Conservation (phyloP, 2,329 filamentous ascomycete genomes). For the Davidsoniella australis region DNA sequence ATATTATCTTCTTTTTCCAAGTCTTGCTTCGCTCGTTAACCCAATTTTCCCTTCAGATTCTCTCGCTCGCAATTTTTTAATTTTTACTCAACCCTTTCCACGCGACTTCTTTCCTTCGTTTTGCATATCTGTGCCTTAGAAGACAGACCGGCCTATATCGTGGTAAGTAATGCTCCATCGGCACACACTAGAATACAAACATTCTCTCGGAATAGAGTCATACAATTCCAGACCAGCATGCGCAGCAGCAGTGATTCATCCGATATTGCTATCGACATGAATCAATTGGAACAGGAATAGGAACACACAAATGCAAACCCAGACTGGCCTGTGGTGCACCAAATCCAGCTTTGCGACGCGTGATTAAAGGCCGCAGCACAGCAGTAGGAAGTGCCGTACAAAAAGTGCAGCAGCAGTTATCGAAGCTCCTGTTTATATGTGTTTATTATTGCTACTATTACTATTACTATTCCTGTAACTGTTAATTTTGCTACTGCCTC, state of each 20-base stretch:
- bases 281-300: not conserved
- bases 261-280: not conserved
- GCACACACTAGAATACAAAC: too few relatives aligned
- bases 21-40: slow-evolving; percentile 12
- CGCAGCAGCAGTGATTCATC: too few relatives aligned
- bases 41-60: slow-evolving; percentile 3
- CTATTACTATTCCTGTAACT: too few relatives aligned
- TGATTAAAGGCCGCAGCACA: not conserved
- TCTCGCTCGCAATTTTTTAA: not conserved
- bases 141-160: not conserved
- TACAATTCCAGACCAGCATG: not conserved
- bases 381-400: not conserved
- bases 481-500: too few relatives aligned
- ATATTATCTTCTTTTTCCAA: slow-evolving; percentile 10
- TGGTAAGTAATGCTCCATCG: slow-evolving; percentile 2
- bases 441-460: too few relatives aligned
- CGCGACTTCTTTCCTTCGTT: not conserved
- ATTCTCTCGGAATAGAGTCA: not conserved
- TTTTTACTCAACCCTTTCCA: not conserved
- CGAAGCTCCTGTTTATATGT: not conserved
- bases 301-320: not conserved
- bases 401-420: not conserved
- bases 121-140: not conserved
- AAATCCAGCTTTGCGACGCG: slow-evolving; percentile 2
- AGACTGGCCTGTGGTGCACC: not conserved